These are phyloP conservation scores for Cutaneotrichosporon curvatum DNA, from an alignment of 1,284 basidiomycete genomes.

Conservation along the genomic window DNA sequence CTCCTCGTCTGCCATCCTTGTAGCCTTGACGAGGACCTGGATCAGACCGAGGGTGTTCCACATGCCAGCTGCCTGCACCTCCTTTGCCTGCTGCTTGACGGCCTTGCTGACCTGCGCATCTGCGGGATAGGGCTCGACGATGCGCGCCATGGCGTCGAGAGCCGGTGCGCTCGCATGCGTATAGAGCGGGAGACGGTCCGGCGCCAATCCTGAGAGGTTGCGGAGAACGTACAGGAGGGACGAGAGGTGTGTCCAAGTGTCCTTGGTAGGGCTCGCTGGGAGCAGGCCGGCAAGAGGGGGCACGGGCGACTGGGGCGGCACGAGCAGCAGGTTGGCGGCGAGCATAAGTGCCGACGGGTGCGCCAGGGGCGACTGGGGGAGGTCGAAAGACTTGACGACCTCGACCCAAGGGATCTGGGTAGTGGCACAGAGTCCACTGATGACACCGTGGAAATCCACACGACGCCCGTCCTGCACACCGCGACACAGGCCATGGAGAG, in stretches of 20 bases:
- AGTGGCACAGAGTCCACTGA: slow-evolving; percentile 67
- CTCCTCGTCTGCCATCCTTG: slow-evolving; percentile 27
- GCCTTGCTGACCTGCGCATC: slow-evolving; percentile 29
- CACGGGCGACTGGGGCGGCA: slow-evolving; percentile 44
- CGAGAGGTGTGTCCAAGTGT: slow-evolving; percentile 72
- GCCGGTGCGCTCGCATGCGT: slow-evolving; percentile 70
- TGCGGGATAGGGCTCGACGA: slow-evolving; percentile 68
- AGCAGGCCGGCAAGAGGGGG: slow-evolving; percentile 47
- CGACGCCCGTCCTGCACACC: slow-evolving; percentile 43
- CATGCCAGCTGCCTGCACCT: slow-evolving; percentile 72
- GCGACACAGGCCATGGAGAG: slow-evolving; percentile 36
- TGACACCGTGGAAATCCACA: slow-evolving; percentile 40
- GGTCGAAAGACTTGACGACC: slow-evolving; percentile 49
- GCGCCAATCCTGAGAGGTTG: slow-evolving; percentile 76
- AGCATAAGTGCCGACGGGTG: slow-evolving; percentile 41
- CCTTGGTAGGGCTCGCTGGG: slow-evolving; percentile 44
- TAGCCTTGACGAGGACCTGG: slow-evolving; percentile 63
- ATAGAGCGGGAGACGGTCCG: slow-evolving; percentile 85
- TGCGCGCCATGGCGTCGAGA: slow-evolving; percentile 71
- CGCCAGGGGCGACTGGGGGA: slow-evolving; percentile 33
- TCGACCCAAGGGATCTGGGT: slow-evolving; percentile 65
- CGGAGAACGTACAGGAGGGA: slow-evolving; percentile 83
- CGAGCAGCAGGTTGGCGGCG: slow-evolving; percentile 44
- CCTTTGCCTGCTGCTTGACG: slow-evolving; percentile 56
- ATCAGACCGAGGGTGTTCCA: slow-evolving; percentile 94